Evolutionary conservation across 2,329 filamentous ascomycete species (phyloP).

Genomic region (Colletotrichum theobromicola): DNA sequence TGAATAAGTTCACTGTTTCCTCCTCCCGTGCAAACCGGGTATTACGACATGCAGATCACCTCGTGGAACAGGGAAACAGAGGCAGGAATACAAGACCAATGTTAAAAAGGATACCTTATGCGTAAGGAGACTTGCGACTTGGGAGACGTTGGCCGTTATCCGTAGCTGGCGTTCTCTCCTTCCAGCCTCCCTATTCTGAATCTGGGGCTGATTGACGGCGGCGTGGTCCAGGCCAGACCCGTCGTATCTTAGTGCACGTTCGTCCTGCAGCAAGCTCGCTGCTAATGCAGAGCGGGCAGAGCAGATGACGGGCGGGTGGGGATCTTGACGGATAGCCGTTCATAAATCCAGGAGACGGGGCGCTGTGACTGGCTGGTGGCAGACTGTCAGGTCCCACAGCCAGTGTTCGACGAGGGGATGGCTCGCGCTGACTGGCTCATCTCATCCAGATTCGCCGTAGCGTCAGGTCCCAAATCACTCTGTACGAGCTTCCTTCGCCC

Average conservation of each 20-base stretch:
- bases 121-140: background rate
- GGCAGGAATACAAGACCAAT: background rate
- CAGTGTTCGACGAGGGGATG: background rate
- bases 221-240: background rate
- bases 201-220: constrained; percentile 4
- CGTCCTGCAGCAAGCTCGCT: constrained; percentile 3
- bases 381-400: background rate
- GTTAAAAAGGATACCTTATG: background rate
- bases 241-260: constrained; percentile 3
- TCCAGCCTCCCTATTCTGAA: constrained; percentile 2
- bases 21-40: background rate
- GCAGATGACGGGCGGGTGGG: constrained; percentile 5
- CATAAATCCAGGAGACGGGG: background rate
- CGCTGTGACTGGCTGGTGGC: background rate
- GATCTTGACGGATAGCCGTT: background rate
- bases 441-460: background rate
- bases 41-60: background rate
- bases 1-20: background rate
- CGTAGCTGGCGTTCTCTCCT: background rate
- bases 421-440: constrained; percentile 4
- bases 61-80: background rate
- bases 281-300: background rate
- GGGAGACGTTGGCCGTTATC: background rate
- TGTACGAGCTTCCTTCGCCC: background rate
- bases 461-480: constrained; percentile 1